Evolutionary conservation across 345 rosid species (phyloP).

Genomic region (Fremontodendron californicum): DNA sequence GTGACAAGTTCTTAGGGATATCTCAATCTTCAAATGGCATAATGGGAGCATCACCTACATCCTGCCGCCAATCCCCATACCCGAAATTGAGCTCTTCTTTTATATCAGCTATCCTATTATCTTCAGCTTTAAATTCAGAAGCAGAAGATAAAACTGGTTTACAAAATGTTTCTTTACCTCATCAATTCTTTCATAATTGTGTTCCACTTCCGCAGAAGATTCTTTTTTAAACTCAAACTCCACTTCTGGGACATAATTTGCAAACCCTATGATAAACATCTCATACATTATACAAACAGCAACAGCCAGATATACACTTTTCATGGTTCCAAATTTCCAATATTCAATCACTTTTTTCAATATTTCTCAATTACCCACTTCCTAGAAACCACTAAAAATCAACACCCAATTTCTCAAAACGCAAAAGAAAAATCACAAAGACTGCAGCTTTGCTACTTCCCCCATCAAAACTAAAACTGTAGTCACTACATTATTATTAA

Average conservation of each 20-base stretch:
- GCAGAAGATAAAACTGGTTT: conserved; percentile 55
- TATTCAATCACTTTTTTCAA: conserved; percentile 10
- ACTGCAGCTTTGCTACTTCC: background rate
- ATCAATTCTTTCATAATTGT: conserved; percentile 52
- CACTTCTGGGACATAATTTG: conserved; percentile 7
- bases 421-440: conserved; percentile 4
- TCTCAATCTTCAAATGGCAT: conserved; percentile 57
- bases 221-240: conserved; percentile 20
- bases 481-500: background rate
- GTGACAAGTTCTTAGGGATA: conserved; percentile 15
- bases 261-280: conserved; percentile 22
- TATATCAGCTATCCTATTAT: conserved; percentile 33
- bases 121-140: conserved; percentile 41
- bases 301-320: conserved; percentile 14
- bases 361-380: conserved; percentile 16
- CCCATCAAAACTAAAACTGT: background rate
- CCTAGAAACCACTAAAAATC: conserved; percentile 18
- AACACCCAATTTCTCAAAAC: background rate
- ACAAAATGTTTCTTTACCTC: conserved; percentile 64
- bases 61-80: conserved; percentile 80
- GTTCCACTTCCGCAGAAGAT: conserved; percentile 24
- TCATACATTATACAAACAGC: conserved; percentile 26
- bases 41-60: conserved; percentile 51
- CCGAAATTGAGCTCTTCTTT: conserved; percentile 44
- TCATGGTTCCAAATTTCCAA: conserved; percentile 27